Conservation (phyloP, 768 basidiomycete species). For the Podaxis rugospora region DNA sequence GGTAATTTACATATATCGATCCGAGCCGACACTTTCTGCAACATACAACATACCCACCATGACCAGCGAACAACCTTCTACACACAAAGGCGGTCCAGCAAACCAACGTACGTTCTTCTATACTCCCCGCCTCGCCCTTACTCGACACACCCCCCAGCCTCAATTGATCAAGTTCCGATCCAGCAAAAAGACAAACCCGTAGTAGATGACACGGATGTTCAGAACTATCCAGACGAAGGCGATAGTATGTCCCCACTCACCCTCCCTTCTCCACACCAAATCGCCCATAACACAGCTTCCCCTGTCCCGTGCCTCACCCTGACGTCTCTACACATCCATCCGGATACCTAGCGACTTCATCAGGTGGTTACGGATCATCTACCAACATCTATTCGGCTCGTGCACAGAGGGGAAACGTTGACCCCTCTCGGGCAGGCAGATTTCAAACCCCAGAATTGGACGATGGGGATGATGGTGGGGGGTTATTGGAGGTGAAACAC, state of each 20-base stretch:
- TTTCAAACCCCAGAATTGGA: neutral
- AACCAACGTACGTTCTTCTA: neutral
- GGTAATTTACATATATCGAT: neutral
- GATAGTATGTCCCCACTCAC: neutral
- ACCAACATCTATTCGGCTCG: neutral
- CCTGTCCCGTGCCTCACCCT: too few species aligned
- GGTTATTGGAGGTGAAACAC: neutral
- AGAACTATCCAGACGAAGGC: neutral
- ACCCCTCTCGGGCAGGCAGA: neutral
- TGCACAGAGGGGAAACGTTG: neutral
- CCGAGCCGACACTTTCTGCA: neutral
- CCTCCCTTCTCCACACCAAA: neutral
- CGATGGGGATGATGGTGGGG: neutral
- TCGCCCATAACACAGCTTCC: neutral
- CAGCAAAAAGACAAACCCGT: neutral
- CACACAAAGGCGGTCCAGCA: neutral
- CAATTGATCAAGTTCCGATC: neutral
- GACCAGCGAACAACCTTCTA: neutral
- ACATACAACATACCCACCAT: neutral
- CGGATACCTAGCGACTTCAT: neutral
- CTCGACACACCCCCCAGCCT: neutral
- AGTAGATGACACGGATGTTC: neutral
- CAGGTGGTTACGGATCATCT: neutral
- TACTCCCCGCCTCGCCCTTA: neutral
- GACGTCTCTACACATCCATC: neutral